These are phyloP conservation scores for Acanthochlamys bracteata DNA, from an alignment of 106 monocot genomes.

Conservation along the genomic window DNA sequence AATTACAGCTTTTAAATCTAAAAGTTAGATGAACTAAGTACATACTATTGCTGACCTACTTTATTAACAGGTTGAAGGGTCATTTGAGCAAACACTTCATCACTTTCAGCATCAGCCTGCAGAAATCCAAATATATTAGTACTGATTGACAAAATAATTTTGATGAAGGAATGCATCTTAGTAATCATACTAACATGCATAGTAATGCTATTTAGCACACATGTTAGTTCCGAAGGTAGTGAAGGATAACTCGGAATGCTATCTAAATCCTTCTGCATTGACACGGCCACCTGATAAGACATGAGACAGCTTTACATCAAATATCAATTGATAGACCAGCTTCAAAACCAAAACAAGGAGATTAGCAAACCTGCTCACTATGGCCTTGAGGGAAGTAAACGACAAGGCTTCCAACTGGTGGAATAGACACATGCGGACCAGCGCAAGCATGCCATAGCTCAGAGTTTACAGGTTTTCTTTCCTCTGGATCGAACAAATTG, in stretches of 20 bases:
- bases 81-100: slow-evolving; percentile 94
- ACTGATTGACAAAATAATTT: too few species aligned
- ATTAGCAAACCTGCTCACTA: slow-evolving; percentile 59
- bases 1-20: too few species aligned
- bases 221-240: slow-evolving; percentile 77
- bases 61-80: slow-evolving; percentile 93
- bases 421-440: slow-evolving; percentile 72
- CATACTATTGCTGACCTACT: slow-evolving; percentile 44
- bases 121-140: not conserved
- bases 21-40: slow-evolving; percentile 2
- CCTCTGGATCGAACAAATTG: slow-evolving; percentile 33
- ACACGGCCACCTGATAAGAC: slow-evolving; percentile 67
- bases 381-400: slow-evolving; percentile 95
- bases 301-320: slow-evolving; percentile 6
- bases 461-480: slow-evolving; percentile 64
- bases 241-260: slow-evolving; percentile 67
- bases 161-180: not conserved
- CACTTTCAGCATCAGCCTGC: slow-evolving; percentile 89
- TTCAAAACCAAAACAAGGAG: not conserved
- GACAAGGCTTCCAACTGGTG: slow-evolving; percentile 70
- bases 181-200: slow-evolving; percentile 46
- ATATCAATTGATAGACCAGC: not conserved
- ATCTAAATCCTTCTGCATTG: slow-evolving; percentile 74
- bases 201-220: slow-evolving; percentile 69
- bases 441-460: slow-evolving; percentile 98